Percentiles rank a stretch among this genome's conserved stretches.
These are phyloP conservation scores for Melastoma candidum DNA, from an alignment of 441 rosid genomes.

Conservation along the genomic window DNA sequence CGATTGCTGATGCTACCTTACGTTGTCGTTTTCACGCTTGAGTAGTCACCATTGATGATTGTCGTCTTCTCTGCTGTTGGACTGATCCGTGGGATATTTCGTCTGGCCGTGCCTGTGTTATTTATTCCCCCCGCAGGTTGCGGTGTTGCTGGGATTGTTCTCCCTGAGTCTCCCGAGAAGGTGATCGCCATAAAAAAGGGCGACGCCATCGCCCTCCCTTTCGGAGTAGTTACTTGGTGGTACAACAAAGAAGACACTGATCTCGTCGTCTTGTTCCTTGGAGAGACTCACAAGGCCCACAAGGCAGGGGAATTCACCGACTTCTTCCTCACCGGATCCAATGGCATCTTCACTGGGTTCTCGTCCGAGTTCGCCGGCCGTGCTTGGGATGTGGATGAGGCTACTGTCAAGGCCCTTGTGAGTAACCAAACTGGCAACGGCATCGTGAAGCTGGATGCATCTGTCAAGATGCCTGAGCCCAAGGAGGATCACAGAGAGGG, in stretches of 20 bases:
- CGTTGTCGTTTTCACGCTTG: too few relatives aligned
- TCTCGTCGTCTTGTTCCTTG: slow-evolving; percentile 60
- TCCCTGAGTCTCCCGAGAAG: slow-evolving; percentile 75
- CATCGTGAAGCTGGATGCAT: slow-evolving; percentile 50
- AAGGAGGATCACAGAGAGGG: slow-evolving; percentile 42
- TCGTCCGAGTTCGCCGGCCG: slow-evolving; percentile 57
- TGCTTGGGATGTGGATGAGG: slow-evolving; percentile 57
- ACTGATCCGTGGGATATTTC: neutral
- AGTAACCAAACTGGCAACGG: slow-evolving; percentile 43
- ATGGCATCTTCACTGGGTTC: slow-evolving; percentile 74
- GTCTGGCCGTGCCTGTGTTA: neutral
- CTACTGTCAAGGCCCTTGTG: slow-evolving; percentile 34
- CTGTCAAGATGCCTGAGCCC: slow-evolving; percentile 52
- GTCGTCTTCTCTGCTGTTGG: too few relatives aligned
- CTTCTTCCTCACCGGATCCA: slow-evolving; percentile 60
- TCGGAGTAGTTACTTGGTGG: slow-evolving; percentile 88
- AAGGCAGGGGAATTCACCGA: slow-evolving; percentile 68
- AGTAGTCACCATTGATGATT: too few relatives aligned
- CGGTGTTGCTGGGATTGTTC: slow-evolving; percentile 75
- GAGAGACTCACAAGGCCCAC: slow-evolving; percentile 68
- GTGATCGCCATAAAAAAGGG: slow-evolving; percentile 60
- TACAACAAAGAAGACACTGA: slow-evolving; percentile 57
- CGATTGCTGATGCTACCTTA: too few relatives aligned
- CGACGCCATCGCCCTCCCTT: slow-evolving; percentile 81
- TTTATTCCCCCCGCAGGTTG: slow-evolving; percentile 28